Evolutionary conservation across 139 green algal genomes (phyloP).

Genomic region (Tetratostichococcus sp.): DNA sequence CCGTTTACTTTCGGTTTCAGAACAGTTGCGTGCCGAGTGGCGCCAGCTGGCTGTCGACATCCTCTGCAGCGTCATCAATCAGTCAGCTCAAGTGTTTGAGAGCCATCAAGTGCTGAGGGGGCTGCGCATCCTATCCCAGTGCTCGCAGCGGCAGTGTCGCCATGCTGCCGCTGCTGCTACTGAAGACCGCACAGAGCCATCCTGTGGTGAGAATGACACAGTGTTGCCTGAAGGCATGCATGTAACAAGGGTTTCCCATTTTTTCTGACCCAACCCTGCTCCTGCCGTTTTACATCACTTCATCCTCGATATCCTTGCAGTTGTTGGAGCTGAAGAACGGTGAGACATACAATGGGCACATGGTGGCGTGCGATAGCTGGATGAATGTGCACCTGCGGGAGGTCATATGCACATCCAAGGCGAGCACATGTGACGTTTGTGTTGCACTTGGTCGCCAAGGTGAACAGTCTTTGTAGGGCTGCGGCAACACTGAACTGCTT

Average conservation of each 20-base stretch:
- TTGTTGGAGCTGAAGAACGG: conserved; percentile 98
- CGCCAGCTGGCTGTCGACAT: no score
- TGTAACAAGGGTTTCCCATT: no score
- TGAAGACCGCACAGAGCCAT: conserved; percentile 81
- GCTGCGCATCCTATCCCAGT: no score
- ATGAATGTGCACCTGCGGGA: conserved; percentile 98
- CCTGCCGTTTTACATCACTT: no score
- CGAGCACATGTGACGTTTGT: conserved; percentile 19
- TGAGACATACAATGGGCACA: conserved; percentile 97
- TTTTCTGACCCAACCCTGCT: no score
- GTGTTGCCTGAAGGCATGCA: not conserved
- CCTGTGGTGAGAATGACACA: conserved; percentile 69
- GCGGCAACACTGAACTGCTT: not conserved
- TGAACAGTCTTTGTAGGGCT: not conserved
- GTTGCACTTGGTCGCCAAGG: no score
- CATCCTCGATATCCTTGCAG: conserved; percentile 34
- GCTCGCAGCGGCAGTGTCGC: no score
- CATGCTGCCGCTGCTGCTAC: conserved; percentile 85
- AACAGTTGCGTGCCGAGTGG: no score
- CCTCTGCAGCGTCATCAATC: no score
- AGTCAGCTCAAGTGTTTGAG: no score
- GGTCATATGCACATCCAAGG: conserved; percentile 97
- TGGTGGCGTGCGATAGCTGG: conserved; percentile 95
- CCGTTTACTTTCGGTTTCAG: no score
- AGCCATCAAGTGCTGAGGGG: no score